phyloP scores from a whole-genome alignment of 1,284 basidiomycete species.

The Sutorius eximius region DNA sequence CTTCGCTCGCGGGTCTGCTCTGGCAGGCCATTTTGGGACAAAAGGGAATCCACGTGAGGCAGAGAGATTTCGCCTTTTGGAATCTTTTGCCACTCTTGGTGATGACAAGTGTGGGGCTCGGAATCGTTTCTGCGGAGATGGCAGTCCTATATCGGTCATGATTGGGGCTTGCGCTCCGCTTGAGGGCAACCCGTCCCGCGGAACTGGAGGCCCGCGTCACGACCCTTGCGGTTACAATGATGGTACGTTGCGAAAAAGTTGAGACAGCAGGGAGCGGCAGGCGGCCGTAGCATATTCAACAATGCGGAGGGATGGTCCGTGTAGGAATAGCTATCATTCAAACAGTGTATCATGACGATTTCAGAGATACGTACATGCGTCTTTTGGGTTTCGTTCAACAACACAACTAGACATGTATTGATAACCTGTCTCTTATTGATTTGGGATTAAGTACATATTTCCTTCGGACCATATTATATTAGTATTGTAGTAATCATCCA shows the following conservation, averaged over 20 bases:
- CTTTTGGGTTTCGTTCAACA: background rate
- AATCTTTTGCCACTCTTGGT: constrained; percentile 61
- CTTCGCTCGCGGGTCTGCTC: constrained; percentile 86
- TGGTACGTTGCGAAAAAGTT: background rate
- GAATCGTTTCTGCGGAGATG: constrained; percentile 66
- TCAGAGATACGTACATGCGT: background rate
- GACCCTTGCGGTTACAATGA: background rate
- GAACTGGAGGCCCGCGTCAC: no score
- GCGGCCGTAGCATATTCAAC: background rate
- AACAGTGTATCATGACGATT: background rate
- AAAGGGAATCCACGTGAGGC: constrained; percentile 73
- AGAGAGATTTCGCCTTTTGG: constrained; percentile 70
- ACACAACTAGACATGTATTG: constrained; percentile 14
- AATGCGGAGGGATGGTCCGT: background rate
- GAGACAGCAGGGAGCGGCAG: no score
- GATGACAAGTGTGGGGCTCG: constrained; percentile 55
- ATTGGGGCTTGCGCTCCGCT: background rate
- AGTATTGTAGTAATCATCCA: no score
- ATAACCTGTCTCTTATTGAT: background rate
- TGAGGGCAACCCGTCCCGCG: no score
- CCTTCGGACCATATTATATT: background rate
- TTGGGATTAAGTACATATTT: background rate
- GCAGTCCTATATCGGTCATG: constrained; percentile 45
- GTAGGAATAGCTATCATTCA: background rate
- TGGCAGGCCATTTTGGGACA: constrained; percentile 82